phyloP scores from a whole-genome alignment of 2,329 filamentous ascomycete genomes.

The Epicoccum nigrum region DNA sequence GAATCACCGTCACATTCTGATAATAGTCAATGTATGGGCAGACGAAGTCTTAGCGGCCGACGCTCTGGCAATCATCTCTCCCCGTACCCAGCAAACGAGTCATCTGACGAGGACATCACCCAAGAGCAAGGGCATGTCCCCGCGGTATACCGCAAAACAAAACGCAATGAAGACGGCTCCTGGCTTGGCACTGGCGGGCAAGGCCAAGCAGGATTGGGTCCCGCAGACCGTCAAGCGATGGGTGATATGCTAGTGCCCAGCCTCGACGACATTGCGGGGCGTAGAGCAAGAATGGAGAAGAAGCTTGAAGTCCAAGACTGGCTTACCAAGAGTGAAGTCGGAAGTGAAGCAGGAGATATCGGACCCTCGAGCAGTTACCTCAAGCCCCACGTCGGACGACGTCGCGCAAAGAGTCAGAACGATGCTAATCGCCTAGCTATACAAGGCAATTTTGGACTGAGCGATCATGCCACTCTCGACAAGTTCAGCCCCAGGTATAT shows the following conservation, averaged over 20 bases:
- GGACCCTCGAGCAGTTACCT: constrained; percentile 32
- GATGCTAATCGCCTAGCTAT: constrained; percentile 39
- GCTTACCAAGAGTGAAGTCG: constrained; percentile 55
- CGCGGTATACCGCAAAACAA: constrained; percentile 39
- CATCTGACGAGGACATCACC: constrained; percentile 41
- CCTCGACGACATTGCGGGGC: constrained; percentile 57
- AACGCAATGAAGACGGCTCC: constrained; percentile 54
- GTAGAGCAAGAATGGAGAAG: constrained; percentile 56
- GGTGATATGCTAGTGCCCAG: constrained; percentile 53
- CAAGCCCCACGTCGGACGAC: constrained; percentile 42
- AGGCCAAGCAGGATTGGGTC: constrained; percentile 55
- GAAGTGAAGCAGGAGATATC: constrained; percentile 55
- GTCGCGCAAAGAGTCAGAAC: constrained; percentile 57
- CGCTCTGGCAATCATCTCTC: constrained; percentile 48
- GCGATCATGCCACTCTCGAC: constrained; percentile 40
- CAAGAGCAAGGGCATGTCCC: constrained; percentile 26
- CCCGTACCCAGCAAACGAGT: constrained; percentile 44
- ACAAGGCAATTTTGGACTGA: constrained; percentile 30
- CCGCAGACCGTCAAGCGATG: constrained; percentile 51
- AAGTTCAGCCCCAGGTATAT: constrained; percentile 49
- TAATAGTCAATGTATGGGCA: constrained; percentile 42
- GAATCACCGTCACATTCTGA: constrained; percentile 45
- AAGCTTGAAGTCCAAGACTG: constrained; percentile 61
- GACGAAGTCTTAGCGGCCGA: constrained; percentile 43
- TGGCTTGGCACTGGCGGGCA: constrained; percentile 51